Percentiles rank a stretch among this genome's conserved stretches.
These are phyloP conservation scores for Phylloporus sp. DNA, from an alignment of 768 basidiomycete species.

Conservation along the genomic window DNA sequence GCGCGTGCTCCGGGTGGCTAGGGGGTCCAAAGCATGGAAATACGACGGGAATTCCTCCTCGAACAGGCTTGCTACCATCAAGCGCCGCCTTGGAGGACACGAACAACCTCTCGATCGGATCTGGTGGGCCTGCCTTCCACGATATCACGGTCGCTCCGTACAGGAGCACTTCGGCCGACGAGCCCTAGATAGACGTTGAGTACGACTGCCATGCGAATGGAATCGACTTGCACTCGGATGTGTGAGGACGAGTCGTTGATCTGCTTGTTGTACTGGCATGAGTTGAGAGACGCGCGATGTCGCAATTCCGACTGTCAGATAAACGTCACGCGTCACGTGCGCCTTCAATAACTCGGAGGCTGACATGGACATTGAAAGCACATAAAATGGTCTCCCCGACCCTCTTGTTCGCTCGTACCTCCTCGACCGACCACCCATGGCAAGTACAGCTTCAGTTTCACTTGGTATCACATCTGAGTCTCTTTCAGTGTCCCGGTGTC, in stretches of 20 bases:
- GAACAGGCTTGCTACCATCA: conserved; percentile 76
- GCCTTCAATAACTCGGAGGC: no score
- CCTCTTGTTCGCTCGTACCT: no score
- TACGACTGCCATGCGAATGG: no score
- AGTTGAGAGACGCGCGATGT: no score
- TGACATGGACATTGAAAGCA: no score
- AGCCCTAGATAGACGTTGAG: conserved; percentile 42
- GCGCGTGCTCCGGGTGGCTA: conserved; percentile 61
- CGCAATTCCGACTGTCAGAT: no score
- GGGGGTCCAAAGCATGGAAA: conserved; percentile 92
- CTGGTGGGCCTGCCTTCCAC: conserved; percentile 59
- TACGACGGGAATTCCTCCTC: conserved; percentile 55
- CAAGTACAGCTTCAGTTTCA: no score
- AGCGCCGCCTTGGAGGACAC: conserved; percentile 73
- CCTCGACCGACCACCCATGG: no score
- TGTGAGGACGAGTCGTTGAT: conserved; percentile 44
- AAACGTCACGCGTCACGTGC: no score
- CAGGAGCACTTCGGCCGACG: conserved; percentile 57
- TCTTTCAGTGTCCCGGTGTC: no score
- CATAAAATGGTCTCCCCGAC: no score
- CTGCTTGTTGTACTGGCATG: conserved; percentile 54
- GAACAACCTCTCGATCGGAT: conserved; percentile 67
- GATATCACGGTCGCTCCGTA: conserved; percentile 88
- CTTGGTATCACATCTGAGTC: no score
- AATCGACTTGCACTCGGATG: conserved; percentile 53